Conservation (phyloP, 257 asterid species). For the Solanum chilense region DNA sequence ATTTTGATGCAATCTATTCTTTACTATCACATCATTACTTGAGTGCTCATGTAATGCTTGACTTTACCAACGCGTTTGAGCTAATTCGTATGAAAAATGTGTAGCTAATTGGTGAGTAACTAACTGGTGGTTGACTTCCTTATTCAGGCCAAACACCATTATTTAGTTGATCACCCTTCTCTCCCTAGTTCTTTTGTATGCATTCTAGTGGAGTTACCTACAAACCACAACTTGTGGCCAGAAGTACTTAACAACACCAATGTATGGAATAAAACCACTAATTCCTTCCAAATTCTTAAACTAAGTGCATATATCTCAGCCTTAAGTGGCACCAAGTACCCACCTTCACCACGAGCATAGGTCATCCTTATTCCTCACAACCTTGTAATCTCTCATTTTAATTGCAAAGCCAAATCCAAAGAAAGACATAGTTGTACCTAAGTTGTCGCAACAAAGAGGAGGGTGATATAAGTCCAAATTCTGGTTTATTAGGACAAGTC, state of each 20-base stretch:
- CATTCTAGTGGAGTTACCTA: not conserved
- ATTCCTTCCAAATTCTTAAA: not conserved
- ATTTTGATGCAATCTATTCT: not conserved
- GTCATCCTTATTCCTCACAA: not conserved
- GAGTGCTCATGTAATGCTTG: not conserved
- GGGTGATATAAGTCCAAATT: too few species aligned
- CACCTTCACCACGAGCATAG: not conserved
- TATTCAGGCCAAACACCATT: not conserved
- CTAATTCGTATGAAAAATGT: not conserved
- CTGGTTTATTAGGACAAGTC: too few species aligned
- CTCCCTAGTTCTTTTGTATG: not conserved
- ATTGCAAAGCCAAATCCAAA: not conserved
- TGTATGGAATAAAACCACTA: not conserved
- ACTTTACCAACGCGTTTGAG: not conserved
- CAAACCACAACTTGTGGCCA: slow-evolving; percentile 1
- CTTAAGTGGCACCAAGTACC: not conserved
- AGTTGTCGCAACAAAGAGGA: not conserved
- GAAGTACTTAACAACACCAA: slow-evolving; percentile 3
- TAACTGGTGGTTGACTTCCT: not conserved
- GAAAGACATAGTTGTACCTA: not conserved
- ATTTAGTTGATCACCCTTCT: not conserved
- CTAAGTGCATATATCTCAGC: not conserved
- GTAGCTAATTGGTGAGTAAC: not conserved
- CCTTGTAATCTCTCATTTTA: not conserved
- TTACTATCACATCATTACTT: not conserved